Base-by-base conservation (phyloP, 352 stramenopile species). In the Globisporangium paroecandrum region DNA sequence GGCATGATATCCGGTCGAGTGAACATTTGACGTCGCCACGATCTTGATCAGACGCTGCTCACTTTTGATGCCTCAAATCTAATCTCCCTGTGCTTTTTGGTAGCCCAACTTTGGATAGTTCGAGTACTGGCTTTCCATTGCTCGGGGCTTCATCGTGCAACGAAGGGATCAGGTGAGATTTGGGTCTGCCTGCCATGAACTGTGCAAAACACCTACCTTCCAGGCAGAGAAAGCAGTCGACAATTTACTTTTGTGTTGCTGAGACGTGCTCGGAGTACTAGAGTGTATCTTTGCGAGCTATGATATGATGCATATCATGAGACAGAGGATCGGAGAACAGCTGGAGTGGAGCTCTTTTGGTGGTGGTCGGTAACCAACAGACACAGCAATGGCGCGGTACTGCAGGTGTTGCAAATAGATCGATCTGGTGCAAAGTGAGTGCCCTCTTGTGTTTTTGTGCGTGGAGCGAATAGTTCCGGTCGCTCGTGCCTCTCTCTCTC, bases 1-100 rank as follows among this genome's bases (percentile, higher is more conserved):
- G 38, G 32, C 32, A 71, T 71, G 66, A 27, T 62, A 18, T 38
- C n/a, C n/a, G 32, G 46, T 58, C n/a, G n/a, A 32, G 49, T 54
- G 32, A 20, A n/a, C 18, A 58, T 59, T 6, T 58, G 60, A 66
- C 29, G 27, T 27, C n/a, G 27, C 20, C 38, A 55, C 59, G 41
- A 46, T 32, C 25, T 27, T 58, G 53, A 18, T 49, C 20, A 51
- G 18, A 24, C 43, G 43, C 43, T 22, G 2, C 18, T 51, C 43
- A 51, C 5, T 51, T 24, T 24, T 51, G 43, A 20, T 51, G 43
- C 43, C 18, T 51, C 43, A 24, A 51, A 51, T 51, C 3, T 49
- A 49, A 49, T 20, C 20, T n/a, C 41, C 41, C 41, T 25, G 27
- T 25, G 55, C 55, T 61, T 38, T 13, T 46, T 15, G 10, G 5